Base-by-base conservation (phyloP, 345 rosid species). In the Mangifera indica region DNA sequence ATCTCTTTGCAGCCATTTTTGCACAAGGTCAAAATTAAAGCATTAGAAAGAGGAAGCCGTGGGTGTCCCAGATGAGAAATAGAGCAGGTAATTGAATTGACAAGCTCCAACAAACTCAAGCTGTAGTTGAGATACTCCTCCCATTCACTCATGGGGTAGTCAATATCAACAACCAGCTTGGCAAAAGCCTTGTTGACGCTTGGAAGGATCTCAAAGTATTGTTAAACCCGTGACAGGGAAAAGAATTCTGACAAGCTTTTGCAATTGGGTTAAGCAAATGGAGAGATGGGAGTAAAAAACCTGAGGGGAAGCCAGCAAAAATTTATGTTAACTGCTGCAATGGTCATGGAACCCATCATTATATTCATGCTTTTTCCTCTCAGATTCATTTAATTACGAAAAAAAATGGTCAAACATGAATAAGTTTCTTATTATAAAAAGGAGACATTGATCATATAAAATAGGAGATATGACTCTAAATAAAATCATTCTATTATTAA, bases 111-210 rank as follows among this genome's bases (percentile, higher is more conserved):
- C 74, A 87, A 66, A 72, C 70, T 60, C 79, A 87, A 78, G 52
- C 81, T 80, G 79, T 81, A 81, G 58, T 64, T 74, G 53, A 90
- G 81, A 84, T 86, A 85, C 17, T 77, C 78, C 32, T 80, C 81
- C 92, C 92, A 89, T 24, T 74, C 77, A 70, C 74, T 81, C 79
- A 73, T 72, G 10, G 80, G 87, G 63, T 77, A 79, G 67, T 89
- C 85, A 29, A 90, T 78, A 17, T 69, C 84, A 71, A 77, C 77
- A 57, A 80, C 82, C 7, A 87, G 77, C 78, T 85, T 79, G 12
- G 83, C 82, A 77, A 90, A 86, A 18, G 85, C 87, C 60, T 74
- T 72, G 82, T 90, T 83, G 75, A 80, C 69, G 20, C 40, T 5
- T 48, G 78, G 80, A 44, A 90, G 60, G 32, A 86, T 25, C 78